These are phyloP conservation scores for Brassica nigra DNA, from an alignment of 345 rosid species.

Conservation along the genomic window DNA sequence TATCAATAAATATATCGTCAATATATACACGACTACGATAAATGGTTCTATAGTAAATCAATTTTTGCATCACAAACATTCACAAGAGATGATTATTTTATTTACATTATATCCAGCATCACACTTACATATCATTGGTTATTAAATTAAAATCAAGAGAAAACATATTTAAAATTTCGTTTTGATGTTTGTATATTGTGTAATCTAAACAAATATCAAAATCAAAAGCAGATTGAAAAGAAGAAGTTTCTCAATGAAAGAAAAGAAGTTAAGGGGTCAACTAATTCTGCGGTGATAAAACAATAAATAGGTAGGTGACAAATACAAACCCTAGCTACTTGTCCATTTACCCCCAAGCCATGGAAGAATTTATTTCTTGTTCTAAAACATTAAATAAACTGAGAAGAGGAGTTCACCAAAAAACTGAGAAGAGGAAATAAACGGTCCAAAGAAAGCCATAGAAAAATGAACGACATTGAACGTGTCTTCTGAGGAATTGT, in stretches of 20 bases:
- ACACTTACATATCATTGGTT: neutral
- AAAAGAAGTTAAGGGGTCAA: slow-evolving; percentile 16
- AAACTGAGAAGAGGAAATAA: neutral
- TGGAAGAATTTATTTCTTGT: slow-evolving; percentile 15
- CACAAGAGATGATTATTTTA: neutral
- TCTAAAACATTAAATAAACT: neutral
- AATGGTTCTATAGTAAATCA: neutral
- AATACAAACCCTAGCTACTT: slow-evolving; percentile 38
- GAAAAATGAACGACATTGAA: neutral
- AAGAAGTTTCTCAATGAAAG: neutral
- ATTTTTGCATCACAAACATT: neutral
- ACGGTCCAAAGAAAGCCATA: neutral
- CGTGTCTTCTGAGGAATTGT: slow-evolving; percentile 1
- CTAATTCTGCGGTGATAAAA: slow-evolving; percentile 36
- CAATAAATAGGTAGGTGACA: slow-evolving; percentile 36
- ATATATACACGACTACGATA: neutral
- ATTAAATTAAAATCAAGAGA: neutral
- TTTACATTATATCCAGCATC: neutral
- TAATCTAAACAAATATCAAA: neutral
- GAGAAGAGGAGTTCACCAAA: too few relatives aligned
- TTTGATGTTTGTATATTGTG: neutral
- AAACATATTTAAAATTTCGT: neutral
- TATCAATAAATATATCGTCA: neutral
- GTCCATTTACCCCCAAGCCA: slow-evolving; percentile 29
- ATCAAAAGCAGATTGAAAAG: neutral